Evolutionary conservation across 495 filamentous ascomycete species (phyloP), one percentile per base, ranked within the genome.

Genomic region (Penicilliopsis zonata): DNA sequence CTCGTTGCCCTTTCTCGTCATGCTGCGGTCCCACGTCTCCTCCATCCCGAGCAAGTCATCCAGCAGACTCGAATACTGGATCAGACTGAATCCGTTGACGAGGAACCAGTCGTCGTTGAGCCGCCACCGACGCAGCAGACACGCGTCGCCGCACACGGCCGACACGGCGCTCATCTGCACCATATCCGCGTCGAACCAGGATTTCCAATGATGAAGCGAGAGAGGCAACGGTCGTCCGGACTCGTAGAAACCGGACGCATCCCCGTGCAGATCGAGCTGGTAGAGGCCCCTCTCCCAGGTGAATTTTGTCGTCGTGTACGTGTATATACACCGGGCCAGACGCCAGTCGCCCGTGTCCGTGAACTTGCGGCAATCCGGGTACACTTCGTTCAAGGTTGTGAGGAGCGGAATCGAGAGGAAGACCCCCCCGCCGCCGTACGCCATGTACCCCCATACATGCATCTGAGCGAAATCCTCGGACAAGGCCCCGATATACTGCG

Each of bases 361-460:
- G 12, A 45, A 46, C 21, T 50, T 30, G 13, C 32, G 49, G 27
- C 65, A 69, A 14, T 44, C 39, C 5, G 59, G 45, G 29, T 47
- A 42, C 28, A 56, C 20, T 32, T 40, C 33, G 34, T 47, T 50
- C 2, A 77, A 38, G 28, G 57, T 40, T 8, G 55, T 42, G 0
- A 66, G 31, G 3, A 72, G 49, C 14, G 70, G 64, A n/a, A 54
- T 44, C 4, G 70, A 74, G 19, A 77, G 43, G 50, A 78, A 66
- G 33, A 79, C 57, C 34, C 69, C 73, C 13, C 67, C 74, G 43
- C 74, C 74, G 36, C 74, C 74, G 36, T 72, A 74, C 13, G 63
- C 72, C 39, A 67, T 67, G 30, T 67, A 44, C 19, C 63, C 64
- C 31, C 65, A 69, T 9, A 59, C 49, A 5, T 52, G 59, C 9